phyloP scores from a whole-genome alignment of 345 rosid genomes.

The Arabis alpina region DNA sequence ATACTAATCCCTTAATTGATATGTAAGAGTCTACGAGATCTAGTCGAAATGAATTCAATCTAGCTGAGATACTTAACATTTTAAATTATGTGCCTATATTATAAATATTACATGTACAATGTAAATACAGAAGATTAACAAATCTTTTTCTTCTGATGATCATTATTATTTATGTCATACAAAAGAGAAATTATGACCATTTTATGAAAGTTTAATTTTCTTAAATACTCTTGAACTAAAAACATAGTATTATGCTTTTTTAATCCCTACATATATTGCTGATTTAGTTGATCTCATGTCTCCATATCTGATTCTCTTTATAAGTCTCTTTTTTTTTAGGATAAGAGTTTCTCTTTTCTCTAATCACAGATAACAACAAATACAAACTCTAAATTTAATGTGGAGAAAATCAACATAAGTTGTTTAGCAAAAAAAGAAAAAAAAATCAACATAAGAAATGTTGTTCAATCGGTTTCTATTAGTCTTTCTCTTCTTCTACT shows the following conservation, averaged over 20 bases:
- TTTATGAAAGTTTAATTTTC: background rate
- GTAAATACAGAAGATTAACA: background rate
- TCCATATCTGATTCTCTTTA: background rate
- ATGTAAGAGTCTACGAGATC: background rate
- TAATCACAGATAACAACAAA: slow-evolving; percentile 5
- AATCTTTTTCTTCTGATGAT: background rate
- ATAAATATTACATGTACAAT: background rate
- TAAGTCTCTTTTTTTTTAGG: no score
- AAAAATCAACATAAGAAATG: background rate
- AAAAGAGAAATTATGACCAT: background rate
- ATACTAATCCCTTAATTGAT: no score
- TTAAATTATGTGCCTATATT: background rate
- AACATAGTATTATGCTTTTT: background rate
- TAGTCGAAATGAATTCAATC: background rate
- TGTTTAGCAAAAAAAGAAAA: no score
- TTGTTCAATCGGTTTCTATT: slow-evolving; percentile 3
- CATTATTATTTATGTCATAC: background rate
- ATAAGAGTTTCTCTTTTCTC: background rate
- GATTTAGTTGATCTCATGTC: background rate
- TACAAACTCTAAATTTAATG: background rate
- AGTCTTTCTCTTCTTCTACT: slow-evolving; percentile 6
- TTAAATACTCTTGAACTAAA: background rate
- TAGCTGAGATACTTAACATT: background rate
- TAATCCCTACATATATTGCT: background rate
- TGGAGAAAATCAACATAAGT: background rate